Evolutionary conservation across 441 rosid genomes (phyloP).

Genomic region (Rhodomyrtus psidioides): DNA sequence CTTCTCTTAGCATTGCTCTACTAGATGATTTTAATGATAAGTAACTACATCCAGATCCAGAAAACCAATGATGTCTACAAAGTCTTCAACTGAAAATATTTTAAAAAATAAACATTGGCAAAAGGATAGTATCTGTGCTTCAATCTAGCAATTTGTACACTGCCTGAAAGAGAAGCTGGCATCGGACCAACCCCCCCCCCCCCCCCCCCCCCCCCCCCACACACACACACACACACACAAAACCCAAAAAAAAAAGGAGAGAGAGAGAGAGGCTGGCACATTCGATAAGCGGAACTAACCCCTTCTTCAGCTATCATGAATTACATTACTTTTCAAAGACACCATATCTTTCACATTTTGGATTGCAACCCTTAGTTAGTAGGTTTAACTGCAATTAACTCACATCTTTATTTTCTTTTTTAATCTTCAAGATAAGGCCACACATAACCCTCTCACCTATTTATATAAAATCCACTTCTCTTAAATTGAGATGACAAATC

Average conservation of each 20-base stretch:
- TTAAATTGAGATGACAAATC: neutral
- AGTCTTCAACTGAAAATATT: neutral
- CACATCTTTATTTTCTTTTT: neutral
- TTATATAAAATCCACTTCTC: neutral
- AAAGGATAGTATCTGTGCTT: neutral
- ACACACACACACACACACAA: too few relatives aligned
- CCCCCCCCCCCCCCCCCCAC: too few relatives aligned
- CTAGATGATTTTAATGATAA: neutral
- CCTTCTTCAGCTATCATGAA: neutral
- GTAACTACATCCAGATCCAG: neutral
- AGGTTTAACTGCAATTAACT: neutral
- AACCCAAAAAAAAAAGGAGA: too few relatives aligned
- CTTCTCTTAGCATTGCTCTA: neutral
- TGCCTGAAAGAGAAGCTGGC: neutral
- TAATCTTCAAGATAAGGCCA: neutral
- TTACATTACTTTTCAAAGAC: neutral
- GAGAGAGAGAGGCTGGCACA: neutral
- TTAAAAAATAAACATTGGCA: neutral
- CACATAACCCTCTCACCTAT: neutral
- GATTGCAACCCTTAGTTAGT: neutral
- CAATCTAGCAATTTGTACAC: neutral
- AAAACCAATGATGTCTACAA: neutral
- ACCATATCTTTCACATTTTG: neutral
- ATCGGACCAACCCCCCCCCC: too few relatives aligned
- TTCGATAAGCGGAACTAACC: neutral